Conservation (phyloP, 805 yeast species). For the Danielozyma ontarioensis region DNA sequence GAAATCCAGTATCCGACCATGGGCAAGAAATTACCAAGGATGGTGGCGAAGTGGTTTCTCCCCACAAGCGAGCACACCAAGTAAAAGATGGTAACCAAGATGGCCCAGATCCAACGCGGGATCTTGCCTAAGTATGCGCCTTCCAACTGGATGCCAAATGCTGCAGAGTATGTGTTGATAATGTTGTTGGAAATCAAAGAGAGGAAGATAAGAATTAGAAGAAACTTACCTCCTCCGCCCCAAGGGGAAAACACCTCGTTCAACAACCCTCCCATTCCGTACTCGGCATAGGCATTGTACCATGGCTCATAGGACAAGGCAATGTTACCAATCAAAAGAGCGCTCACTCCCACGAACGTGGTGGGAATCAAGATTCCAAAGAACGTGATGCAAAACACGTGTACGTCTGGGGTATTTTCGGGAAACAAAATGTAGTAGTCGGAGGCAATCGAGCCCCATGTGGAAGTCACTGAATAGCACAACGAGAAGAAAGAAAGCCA, state of each 20-base stretch:
- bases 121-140: constrained; percentile 49
- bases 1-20: constrained; percentile 92
- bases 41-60: constrained; percentile 62
- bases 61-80: constrained; percentile 74
- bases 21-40: constrained; percentile 77
- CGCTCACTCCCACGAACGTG: constrained; percentile 69
- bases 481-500: constrained; percentile 69
- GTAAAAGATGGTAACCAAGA: constrained; percentile 57
- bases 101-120: constrained; percentile 77
- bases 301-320: constrained; percentile 56
- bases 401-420: constrained; percentile 53
- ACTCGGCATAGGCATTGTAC: constrained; percentile 46
- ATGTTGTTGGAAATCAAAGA: constrained; percentile 80
- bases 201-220: constrained; percentile 62
- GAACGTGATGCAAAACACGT: constrained; percentile 57
- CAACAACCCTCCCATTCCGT: constrained; percentile 75
- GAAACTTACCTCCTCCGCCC: constrained; percentile 77
- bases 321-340: constrained; percentile 62
- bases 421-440: constrained; percentile 84
- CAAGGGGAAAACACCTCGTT: constrained; percentile 61
- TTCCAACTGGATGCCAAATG: constrained; percentile 68
- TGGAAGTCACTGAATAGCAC: constrained; percentile 72
- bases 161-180: constrained; percentile 76
- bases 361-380: constrained; percentile 68
- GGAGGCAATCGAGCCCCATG: constrained; percentile 86